Evolutionary conservation across 768 basidiomycete species (phyloP), one percentile per base, ranked within the genome.

Genomic region (Mycena epipterygia): DNA sequence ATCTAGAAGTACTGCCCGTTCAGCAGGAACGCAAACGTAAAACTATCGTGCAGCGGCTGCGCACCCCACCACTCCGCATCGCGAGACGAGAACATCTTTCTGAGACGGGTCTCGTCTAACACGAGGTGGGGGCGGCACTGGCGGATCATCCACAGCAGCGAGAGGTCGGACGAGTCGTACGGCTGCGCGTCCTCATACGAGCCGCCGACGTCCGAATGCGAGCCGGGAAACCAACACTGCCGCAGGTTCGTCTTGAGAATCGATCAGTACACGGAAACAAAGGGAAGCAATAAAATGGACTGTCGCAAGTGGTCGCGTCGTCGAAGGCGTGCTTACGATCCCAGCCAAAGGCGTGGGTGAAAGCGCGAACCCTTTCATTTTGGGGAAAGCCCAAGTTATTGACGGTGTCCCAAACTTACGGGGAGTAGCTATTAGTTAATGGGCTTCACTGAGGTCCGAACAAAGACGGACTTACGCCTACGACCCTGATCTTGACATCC

Each of bases 171-270:
- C 48, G 48, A 51, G 48, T 51, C 48, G 21, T 25, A 51, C n/a
- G 72, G 67, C 64, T 68, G 64, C 41, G 64, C 63, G 27, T 32
- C 56, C 25, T 35, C 64, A 9, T 69, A 76, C 27, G 72, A 64
- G n/a, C 73, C 75, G 7, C 73, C 72, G 16, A 72, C 64, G 49
- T 75, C 75, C 7, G 75, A 73, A 44, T 79, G 78, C 21, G 55
- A 69, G 2, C 79, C 79, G 1, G 77, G 64, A 49, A 80, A 78
- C 77, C 77, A 80, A 0, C 63, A 53, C 70, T 79, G 59, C 37
- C 66, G 25, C 13, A 65, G 49, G 14, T 64, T 19, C n/a, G 51
- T 51, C 23, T 70, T 37, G 48, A 23, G 27, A 23, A 25, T 23
- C 27, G 48, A 23, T 51, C 17, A 51, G 48, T 29, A 23, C 8